Conservation (phyloP, 2,329 filamentous ascomycete genomes). For the Fusarium tjaetaba region DNA sequence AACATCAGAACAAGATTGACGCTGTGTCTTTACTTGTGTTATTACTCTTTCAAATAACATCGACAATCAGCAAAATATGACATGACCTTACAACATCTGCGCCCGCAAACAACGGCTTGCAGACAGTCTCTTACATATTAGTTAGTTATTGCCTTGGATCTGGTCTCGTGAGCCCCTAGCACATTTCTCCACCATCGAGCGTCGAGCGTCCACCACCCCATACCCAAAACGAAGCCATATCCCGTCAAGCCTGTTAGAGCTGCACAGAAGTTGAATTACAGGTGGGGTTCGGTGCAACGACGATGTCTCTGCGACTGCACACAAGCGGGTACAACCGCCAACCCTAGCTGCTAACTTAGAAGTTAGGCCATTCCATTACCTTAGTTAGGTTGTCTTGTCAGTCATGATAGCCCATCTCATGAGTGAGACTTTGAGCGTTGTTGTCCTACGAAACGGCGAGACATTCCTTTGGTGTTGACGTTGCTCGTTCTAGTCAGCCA, state of each 20-base stretch:
- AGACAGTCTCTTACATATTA: slow-evolving; percentile 4
- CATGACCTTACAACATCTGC: background rate
- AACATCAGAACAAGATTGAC: slow-evolving; percentile 5
- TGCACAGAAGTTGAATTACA: slow-evolving; percentile 22
- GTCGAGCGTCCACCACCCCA: slow-evolving; percentile 22
- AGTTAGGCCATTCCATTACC: background rate
- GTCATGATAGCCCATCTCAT: slow-evolving; percentile 1
- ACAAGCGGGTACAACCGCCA: slow-evolving; percentile 25
- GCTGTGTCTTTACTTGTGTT: background rate
- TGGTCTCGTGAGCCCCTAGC: slow-evolving; percentile 31
- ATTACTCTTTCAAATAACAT: background rate
- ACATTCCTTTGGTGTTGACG: background rate
- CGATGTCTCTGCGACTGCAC: slow-evolving; percentile 11
- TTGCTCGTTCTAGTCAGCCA: background rate
- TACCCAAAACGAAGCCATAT: slow-evolving; percentile 26
- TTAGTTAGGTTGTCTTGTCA: background rate
- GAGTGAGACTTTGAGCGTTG: slow-evolving; percentile 1
- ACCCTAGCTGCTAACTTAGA: background rate
- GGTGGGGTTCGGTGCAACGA: slow-evolving; percentile 32
- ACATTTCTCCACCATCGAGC: slow-evolving; percentile 11
- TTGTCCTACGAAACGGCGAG: slow-evolving; percentile 6
- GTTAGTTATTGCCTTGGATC: slow-evolving; percentile 1
- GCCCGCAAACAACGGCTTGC: slow-evolving; percentile 7
- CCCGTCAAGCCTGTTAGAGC: slow-evolving; percentile 10
- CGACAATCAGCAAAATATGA: background rate